Evolutionary conservation across 108 stramenopile species (phyloP), one percentile per base, ranked within the genome.

Genomic region (Cyclotella kingstonii): DNA sequence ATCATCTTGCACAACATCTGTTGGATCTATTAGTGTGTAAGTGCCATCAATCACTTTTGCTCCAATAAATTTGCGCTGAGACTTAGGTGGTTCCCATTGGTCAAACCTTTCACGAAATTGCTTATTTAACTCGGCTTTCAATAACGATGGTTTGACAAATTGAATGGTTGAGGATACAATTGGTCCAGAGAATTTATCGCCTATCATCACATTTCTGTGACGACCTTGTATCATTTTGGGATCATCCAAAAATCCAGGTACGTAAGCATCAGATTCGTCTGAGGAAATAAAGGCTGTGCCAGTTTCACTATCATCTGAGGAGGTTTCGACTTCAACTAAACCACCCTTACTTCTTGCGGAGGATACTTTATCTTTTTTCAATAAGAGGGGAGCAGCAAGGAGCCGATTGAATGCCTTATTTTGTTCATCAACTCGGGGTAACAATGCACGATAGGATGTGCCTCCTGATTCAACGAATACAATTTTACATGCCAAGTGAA

Each of bases 41-140:
- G 84, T 70, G 10, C 92, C 92, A 57, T 90, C 87, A 28, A 90
- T 59, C 14, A 90, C 85, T 63, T 66, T 72, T 8, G 89, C 92
- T 27, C 86, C 82, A 33, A 93, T 93, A 40, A 55, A 73, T 39
- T 71, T 76, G 50, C 76, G 70, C 43, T 55, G 58, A 19, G 55
- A 57, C 63, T 86, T 82, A 0, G 88, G 83, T 21, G 92, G 92
- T 44, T 93, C 89, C 86, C 88, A 93, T 14, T 84, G 84, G 71
- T 93, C 92, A 81, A 93, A 93, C 4, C 89, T 78, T 29, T 95
- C 95, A 10, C 90, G 74, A 69, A 97, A 97, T 73, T 95, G 86
- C 52, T 90, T 86, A 71, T 97, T 97, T 7, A 97, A 68, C 28
- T 95, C 92, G 11, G 87, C 84, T 70, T 97, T 97, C 21, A 97